Evolutionary conservation across 768 basidiomycete species (phyloP).

Genomic region (Mrakia blollopis): DNA sequence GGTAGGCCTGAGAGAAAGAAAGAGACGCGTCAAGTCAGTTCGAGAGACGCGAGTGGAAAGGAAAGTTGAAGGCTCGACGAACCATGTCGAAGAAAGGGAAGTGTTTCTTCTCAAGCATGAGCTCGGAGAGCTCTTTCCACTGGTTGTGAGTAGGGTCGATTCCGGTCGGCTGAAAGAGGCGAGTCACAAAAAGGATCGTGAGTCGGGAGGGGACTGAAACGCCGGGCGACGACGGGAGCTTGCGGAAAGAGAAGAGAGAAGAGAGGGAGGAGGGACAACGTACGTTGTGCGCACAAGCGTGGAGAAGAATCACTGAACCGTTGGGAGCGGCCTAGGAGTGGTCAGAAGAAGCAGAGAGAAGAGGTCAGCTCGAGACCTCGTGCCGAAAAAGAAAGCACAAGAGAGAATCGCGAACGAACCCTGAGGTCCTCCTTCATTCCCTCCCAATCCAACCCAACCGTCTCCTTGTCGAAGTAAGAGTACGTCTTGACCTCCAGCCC

Average conservation of each 20-base stretch:
- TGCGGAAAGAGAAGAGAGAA: not conserved
- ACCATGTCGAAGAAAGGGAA: conserved; percentile 99
- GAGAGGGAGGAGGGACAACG: not conserved
- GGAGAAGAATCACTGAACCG: conserved; percentile 74
- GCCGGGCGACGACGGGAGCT: too few relatives aligned
- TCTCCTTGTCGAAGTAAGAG: conserved; percentile 56
- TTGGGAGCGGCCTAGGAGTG: conserved; percentile 57
- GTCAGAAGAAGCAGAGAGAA: not conserved
- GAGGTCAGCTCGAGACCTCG: not conserved
- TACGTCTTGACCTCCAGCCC: conserved; percentile 34
- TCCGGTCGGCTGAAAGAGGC: conserved; percentile 76
- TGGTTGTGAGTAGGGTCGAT: conserved; percentile 89
- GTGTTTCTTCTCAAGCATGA: conserved; percentile 79
- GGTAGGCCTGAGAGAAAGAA: conserved; percentile 60
- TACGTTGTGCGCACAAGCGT: conserved; percentile 92
- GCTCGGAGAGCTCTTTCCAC: conserved; percentile 83
- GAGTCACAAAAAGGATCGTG: conserved; percentile 47
- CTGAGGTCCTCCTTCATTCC: conserved; percentile 81
- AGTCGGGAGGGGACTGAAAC: too few relatives aligned
- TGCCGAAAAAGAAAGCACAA: not conserved
- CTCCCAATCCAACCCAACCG: conserved; percentile 84
- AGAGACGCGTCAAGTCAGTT: not conserved
- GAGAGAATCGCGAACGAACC: conserved; percentile 50
- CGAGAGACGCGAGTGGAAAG: not conserved
- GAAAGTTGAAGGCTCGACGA: conserved; percentile 22